Percentiles rank a stretch among this genome's conserved stretches.
Evolutionary conservation across 306 rosid species (phyloP).

Genomic region (Sindora glabra): DNA sequence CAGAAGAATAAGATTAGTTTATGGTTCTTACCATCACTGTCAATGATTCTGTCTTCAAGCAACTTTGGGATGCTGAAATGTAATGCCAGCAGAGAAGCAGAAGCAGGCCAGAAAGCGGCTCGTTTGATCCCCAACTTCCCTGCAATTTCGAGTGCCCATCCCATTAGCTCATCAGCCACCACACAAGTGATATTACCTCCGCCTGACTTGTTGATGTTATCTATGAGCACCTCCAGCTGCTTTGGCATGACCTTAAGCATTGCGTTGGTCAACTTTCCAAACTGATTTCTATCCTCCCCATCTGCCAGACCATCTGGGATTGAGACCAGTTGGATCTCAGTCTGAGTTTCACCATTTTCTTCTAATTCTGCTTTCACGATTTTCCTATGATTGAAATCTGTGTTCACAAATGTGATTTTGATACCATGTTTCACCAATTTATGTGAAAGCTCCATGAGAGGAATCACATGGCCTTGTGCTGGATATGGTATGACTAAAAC

Average conservation of each 20-base stretch:
- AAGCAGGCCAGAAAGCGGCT: slow-evolving; percentile 38
- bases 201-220: slow-evolving; percentile 17
- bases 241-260: slow-evolving; percentile 20
- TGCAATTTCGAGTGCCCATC: slow-evolving; percentile 47
- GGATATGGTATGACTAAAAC: slow-evolving; percentile 23
- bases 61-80: slow-evolving; percentile 14
- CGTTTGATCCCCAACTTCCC: slow-evolving; percentile 27
- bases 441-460: slow-evolving; percentile 33
- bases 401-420: slow-evolving; percentile 20
- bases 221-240: slow-evolving; percentile 39
- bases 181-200: slow-evolving; percentile 23
- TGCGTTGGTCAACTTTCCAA: slow-evolving; percentile 20
- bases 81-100: slow-evolving; percentile 31
- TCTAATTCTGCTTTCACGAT: slow-evolving; percentile 27
- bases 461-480: slow-evolving; percentile 41
- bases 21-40: slow-evolving; percentile 30
- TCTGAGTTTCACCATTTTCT: background rate
- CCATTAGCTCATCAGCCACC: slow-evolving; percentile 25
- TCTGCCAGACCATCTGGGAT: slow-evolving; percentile 40
- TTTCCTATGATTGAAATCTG: slow-evolving; percentile 15
- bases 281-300: slow-evolving; percentile 27
- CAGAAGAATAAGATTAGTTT: background rate
- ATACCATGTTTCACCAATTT: slow-evolving; percentile 20
- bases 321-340: slow-evolving; percentile 28
- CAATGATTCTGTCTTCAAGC: slow-evolving; percentile 27